Evolutionary conservation across 1,284 basidiomycete genomes (phyloP), one percentile per base, ranked within the genome.

Genomic region (Ganoderma meredithae): DNA sequence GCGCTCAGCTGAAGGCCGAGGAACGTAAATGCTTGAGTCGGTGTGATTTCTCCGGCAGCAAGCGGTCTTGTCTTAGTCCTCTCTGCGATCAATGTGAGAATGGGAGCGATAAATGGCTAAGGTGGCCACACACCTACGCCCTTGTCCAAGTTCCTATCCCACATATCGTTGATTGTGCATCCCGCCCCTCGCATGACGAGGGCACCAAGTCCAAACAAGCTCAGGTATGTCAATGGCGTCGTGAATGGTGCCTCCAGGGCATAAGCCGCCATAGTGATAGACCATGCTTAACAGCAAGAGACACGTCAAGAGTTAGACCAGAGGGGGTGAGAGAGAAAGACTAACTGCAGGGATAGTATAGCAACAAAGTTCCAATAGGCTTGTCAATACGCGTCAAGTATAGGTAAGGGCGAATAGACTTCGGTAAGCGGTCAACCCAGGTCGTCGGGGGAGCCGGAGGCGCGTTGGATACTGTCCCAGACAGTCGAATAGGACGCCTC

Each of bases 141-240:
- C 76, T 90, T 91, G 83, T 99, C 98, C 67, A 98, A 87, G 74
- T 95, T 89, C 71, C 86, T 86, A 79, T 99, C 98, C 97, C 98
- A 99, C 90, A 99, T 93, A 78, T 99, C 98, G 78, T 99, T 99
- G 76, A 99, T 98, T 0, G 96, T 99, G 79, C 98, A 99, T 6
- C 98, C 98, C 7, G 98, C 98, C 8, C 98, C 96, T 22, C 98
- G 91, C 98, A 99, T 99, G 65, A 99, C 87, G 55, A 98, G 76
- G 0, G 98, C 96, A 0, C 98, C 98, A 3, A 93, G 80, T 1
- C 94, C 97, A 76, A 99, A 99, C 0, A 99, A 84, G 33, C 87
- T 83, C 47, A 95, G 83, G 76, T 96, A 97, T 31, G 87, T 90
- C 66, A 95, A 76, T 10, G 95, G 92, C 0, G 85, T 86, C 6